phyloP scores from a whole-genome alignment of 768 basidiomycete genomes.

The Boletus sp. region DNA sequence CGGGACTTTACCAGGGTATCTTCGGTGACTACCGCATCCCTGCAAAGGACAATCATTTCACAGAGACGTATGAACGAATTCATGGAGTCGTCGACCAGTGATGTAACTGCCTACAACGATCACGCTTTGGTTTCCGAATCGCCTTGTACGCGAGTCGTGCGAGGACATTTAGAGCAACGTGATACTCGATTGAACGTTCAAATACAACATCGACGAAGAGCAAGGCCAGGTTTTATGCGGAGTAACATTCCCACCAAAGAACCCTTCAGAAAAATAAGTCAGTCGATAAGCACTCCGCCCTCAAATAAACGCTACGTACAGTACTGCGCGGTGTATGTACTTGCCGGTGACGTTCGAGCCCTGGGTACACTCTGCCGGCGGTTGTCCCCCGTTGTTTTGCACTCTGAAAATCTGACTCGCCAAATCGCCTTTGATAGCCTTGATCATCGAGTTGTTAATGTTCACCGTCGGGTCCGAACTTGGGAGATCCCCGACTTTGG shows the following conservation, averaged over 20 bases:
- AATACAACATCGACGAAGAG: not conserved
- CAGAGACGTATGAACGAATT: too few relatives aligned
- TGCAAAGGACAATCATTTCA: too few relatives aligned
- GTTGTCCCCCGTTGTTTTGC: slow-evolving; percentile 52
- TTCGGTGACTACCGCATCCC: too few relatives aligned
- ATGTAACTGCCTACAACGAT: too few relatives aligned
- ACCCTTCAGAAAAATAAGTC: not conserved
- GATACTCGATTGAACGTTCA: not conserved
- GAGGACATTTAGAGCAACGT: not conserved
- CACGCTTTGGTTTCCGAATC: too few relatives aligned
- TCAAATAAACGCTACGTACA: slow-evolving; percentile 36
- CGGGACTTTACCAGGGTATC: too few relatives aligned
- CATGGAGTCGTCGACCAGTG: too few relatives aligned
- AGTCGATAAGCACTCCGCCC: not conserved
- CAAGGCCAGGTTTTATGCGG: not conserved
- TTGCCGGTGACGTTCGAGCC: slow-evolving; percentile 44
- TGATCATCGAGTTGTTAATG: slow-evolving; percentile 57
- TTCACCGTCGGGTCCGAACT: slow-evolving; percentile 43
- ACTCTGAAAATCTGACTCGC: slow-evolving; percentile 52
- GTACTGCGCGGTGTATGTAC: slow-evolving; percentile 54
- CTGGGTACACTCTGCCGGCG: slow-evolving; percentile 51
- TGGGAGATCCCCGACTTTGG: slow-evolving; percentile 40
- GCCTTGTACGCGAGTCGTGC: not conserved
- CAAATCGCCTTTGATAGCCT: slow-evolving; percentile 44
- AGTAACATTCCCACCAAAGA: slow-evolving; percentile 2